Base-by-base conservation (phyloP, 495 filamentous ascomycete genomes). In the Umbilicaria muhlenbergii region DNA sequence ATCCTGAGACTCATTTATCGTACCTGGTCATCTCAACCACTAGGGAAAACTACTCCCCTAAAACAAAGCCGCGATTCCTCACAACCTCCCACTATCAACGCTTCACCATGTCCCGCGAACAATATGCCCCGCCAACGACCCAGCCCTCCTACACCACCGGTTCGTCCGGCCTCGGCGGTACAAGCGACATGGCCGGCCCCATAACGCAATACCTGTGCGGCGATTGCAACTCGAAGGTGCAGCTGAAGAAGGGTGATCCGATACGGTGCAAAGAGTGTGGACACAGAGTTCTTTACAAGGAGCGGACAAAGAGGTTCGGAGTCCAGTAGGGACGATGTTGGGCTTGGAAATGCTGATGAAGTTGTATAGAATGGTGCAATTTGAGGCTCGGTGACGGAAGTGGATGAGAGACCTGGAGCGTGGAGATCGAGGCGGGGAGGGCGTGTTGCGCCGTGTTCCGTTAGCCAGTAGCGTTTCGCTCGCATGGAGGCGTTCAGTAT, bases 201-300 rank as follows among this genome's bases (percentile, higher is more conserved):
- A 34, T 43, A 16, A 56, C 53, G 43, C 50, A 48, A n/a, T 98
- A 98, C 68, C 70, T 83, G 40, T 98, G 91, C 68, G 91, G 87
- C 59, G 86, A 95, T 65, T 98, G 91, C 71, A 83, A 83, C 44
- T 65, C 74, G 42, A 80, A 81, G 45, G 85, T 94, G 16, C 70
- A 77, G 8, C 68, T 96, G 51, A 82, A 84, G 63, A 74, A 81
- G 47, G 84, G 78, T 43, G 87, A 93, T 52, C 80, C 82, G 43
- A 92, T 96, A 51, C 77, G 91, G 19, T 99, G 91, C 69, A 85
- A 88, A 64, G 86, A 89, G 62, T 99, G 91, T 59, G 92, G 91
- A 18, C 86, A 94, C 58, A 81, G 91, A 47, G 86, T 99, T 41
- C 66, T 99, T 47, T 95, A 95, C 63, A 99, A 99, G 74, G 85